These are phyloP conservation scores for Citeromyces matritensis DNA, from an alignment of 805 yeast species.

Conservation along the genomic window DNA sequence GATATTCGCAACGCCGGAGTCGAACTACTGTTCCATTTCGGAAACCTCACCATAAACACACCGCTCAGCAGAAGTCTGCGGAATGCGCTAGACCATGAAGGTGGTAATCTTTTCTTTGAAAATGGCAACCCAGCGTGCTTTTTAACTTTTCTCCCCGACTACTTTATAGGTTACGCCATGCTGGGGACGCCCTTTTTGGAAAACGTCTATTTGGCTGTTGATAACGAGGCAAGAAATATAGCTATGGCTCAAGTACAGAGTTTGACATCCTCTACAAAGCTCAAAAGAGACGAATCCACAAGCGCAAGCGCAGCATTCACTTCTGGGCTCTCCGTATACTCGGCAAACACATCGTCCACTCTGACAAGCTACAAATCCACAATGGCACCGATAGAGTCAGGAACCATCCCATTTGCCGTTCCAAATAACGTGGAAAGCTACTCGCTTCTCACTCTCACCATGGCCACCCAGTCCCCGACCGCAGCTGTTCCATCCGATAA, in stretches of 20 bases:
- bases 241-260: constrained; percentile 36
- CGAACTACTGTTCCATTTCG: constrained; percentile 34
- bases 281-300: no score
- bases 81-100: constrained; percentile 17
- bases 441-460: constrained; percentile 11
- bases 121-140: constrained; percentile 44
- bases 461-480: constrained; percentile 2
- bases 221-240: constrained; percentile 35
- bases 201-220: constrained; percentile 44
- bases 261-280: no score
- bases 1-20: constrained; percentile 31
- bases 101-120: constrained; percentile 26
- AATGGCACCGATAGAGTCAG: constrained; percentile 10
- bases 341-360: constrained; percentile 1
- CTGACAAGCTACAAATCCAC: constrained; percentile 2
- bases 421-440: constrained; percentile 10
- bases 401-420: constrained; percentile 15
- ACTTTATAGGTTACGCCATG: constrained; percentile 28
- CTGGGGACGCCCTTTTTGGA: constrained; percentile 46
- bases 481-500: no score
- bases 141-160: constrained; percentile 32
- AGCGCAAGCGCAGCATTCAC: no score
- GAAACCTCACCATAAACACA: constrained; percentile 29
- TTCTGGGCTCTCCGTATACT: constrained; percentile 1
- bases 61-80: constrained; percentile 32